A percentile compares a stretch with the other conserved stretches of the same genome.
phyloP scores from a whole-genome alignment of 2,329 filamentous ascomycete genomes.

The Botrytis fabae region DNA sequence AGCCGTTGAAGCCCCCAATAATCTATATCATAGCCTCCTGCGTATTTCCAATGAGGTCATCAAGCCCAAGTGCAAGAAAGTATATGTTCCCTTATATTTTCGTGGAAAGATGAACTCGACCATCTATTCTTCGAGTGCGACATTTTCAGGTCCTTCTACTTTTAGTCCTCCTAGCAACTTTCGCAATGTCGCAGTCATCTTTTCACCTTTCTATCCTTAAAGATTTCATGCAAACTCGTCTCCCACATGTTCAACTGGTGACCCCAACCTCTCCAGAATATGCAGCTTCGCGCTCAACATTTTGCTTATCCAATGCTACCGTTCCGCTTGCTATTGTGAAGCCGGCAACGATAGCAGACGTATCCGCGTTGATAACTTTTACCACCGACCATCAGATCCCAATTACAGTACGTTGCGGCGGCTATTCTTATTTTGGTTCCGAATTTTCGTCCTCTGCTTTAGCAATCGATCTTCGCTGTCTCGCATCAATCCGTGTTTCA shows the following conservation, averaged over 20 bases:
- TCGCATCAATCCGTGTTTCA: slow-evolving; percentile 40
- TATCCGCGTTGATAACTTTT: slow-evolving; percentile 33
- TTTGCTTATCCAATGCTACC: slow-evolving; percentile 23
- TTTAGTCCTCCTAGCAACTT: neutral
- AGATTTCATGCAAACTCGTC: slow-evolving; percentile 2
- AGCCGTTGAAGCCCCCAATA: neutral
- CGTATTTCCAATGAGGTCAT: neutral
- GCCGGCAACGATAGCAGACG: slow-evolving; percentile 36
- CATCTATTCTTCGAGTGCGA: neutral
- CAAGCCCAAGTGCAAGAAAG: neutral
- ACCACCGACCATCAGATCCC: slow-evolving; percentile 28
- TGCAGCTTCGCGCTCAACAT: slow-evolving; percentile 22
- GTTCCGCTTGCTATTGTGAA: slow-evolving; percentile 34
- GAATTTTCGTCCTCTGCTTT: slow-evolving; percentile 40
- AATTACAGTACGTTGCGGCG: slow-evolving; percentile 40
- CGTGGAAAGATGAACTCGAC: neutral
- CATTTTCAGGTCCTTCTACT: neutral
- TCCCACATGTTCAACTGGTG: slow-evolving; percentile 9
- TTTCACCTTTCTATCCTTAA: neutral
- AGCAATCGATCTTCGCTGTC: slow-evolving; percentile 44
- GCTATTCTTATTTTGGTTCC: slow-evolving; percentile 43
- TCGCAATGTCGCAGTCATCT: neutral
- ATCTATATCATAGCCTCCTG: neutral
- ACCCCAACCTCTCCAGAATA: slow-evolving; percentile 27
- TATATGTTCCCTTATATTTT: neutral